Percentiles rank a stretch among this genome's conserved stretches.
These are phyloP conservation scores for Allantophomopsis cytisporea DNA, from an alignment of 2,329 filamentous ascomycete genomes.

Conservation along the genomic window DNA sequence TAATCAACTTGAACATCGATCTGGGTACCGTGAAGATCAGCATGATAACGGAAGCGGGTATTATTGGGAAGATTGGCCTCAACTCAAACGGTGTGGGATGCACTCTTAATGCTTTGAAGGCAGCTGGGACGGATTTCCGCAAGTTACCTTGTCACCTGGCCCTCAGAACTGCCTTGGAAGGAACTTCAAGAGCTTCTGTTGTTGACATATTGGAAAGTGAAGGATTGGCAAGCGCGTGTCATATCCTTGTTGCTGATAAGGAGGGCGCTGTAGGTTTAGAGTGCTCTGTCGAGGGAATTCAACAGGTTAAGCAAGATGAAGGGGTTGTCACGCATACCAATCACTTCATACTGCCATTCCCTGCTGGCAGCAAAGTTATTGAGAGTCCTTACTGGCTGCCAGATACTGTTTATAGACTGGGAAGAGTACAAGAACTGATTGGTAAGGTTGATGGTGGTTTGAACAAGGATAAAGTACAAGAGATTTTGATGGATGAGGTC, in stretches of 20 bases:
- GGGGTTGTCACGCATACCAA: constrained; percentile 17
- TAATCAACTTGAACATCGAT: constrained; percentile 10
- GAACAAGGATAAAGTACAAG: constrained; percentile 4
- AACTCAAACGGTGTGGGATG: constrained; percentile 39
- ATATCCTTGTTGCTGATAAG: constrained; percentile 38
- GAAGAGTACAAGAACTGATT: constrained; percentile 18
- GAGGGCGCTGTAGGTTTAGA: constrained; percentile 31
- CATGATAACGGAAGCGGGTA: constrained; percentile 11
- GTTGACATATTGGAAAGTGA: constrained; percentile 27
- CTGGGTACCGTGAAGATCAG: constrained; percentile 5
- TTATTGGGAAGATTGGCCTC: constrained; percentile 34
- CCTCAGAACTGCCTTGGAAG: constrained; percentile 36
- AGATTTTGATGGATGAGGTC: constrained; percentile 7
- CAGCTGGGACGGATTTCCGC: constrained; percentile 28
- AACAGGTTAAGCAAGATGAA: constrained; percentile 10
- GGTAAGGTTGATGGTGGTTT: constrained; percentile 15
- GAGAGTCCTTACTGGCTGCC: constrained; percentile 10
- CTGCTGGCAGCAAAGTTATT: constrained; percentile 6
- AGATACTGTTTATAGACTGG: constrained; percentile 16
- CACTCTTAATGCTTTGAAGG: constrained; percentile 39
- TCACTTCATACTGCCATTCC: constrained; percentile 13
- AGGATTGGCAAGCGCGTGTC: constrained; percentile 35
- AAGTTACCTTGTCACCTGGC: constrained; percentile 39
- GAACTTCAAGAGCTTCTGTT: constrained; percentile 26
- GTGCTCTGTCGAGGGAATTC: constrained; percentile 21